Percentiles rank a stretch among this genome's conserved stretches.
These are phyloP conservation scores for Symbiotaphrina buchneri DNA, from an alignment of 495 filamentous ascomycete species.

Conservation along the genomic window DNA sequence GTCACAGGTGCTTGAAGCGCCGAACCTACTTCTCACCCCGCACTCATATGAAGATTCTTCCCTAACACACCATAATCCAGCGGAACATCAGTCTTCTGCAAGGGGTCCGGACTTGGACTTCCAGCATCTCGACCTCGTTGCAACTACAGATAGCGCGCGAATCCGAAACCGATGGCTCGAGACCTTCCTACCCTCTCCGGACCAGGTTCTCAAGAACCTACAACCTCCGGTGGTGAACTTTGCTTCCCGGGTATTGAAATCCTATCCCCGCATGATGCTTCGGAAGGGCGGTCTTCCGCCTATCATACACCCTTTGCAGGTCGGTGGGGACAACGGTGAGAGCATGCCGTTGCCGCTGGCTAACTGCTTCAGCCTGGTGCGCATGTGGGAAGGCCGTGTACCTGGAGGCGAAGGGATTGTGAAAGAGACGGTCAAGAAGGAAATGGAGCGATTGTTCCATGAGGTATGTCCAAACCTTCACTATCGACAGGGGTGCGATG, in stretches of 20 bases:
- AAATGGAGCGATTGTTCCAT: conserved; percentile 17
- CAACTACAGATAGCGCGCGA: conserved; percentile 18
- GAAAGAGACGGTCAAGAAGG: conserved; percentile 13
- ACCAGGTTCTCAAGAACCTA: conserved; percentile 17
- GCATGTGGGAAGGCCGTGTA: conserved; percentile 16
- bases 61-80: no score
- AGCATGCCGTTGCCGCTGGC: conserved; percentile 16
- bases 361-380: conserved; percentile 20
- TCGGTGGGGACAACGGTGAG: conserved; percentile 7
- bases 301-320: conserved; percentile 17
- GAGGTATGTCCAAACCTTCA: no score
- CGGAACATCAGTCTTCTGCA: no score
- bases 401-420: conserved; percentile 17
- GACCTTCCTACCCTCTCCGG: conserved; percentile 17
- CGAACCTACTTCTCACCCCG: background rate
- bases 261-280: conserved; percentile 16
- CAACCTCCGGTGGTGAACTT: conserved; percentile 13
- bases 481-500: no score
- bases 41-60: conserved; percentile 3
- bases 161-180: conserved; percentile 25
- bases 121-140: conserved; percentile 13
- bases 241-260: conserved; percentile 19
- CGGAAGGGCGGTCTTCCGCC: conserved; percentile 17
- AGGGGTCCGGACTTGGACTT: no score
- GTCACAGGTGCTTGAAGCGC: background rate